Conservation (phyloP, 2,329 filamentous ascomycete species). For the Trichocomaceae sp. region DNA sequence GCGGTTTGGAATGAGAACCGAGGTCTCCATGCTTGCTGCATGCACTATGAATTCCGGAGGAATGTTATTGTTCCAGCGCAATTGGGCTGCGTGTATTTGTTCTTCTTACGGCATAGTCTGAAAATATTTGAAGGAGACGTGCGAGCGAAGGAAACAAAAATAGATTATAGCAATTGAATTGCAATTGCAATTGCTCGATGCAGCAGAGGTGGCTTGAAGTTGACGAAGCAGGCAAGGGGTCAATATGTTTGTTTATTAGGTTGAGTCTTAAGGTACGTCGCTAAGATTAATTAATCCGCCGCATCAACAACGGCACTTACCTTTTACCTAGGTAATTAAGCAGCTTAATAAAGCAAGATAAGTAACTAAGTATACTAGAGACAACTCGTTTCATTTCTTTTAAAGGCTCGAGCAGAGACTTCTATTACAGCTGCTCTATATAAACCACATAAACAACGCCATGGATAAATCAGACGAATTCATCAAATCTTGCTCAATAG, state of each 20-base stretch:
- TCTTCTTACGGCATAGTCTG: slow-evolving; percentile 5
- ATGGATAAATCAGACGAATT: not conserved
- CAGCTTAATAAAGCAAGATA: no score
- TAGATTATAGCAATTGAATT: not conserved
- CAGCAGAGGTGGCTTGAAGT: not conserved
- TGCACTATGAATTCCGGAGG: not conserved
- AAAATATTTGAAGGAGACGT: not conserved
- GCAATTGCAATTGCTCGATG: not conserved
- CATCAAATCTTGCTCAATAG: slow-evolving; percentile 32
- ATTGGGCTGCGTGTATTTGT: not conserved
- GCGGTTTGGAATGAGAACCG: slow-evolving; percentile 10
- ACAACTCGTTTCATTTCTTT: no score
- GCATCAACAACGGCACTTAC: not conserved
- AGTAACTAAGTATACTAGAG: no score
- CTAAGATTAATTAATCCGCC: not conserved
- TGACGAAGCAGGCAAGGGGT: slow-evolving; percentile 1
- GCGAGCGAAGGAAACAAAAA: not conserved
- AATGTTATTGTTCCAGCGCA: slow-evolving; percentile 6
- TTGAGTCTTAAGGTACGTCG: not conserved
- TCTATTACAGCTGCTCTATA: slow-evolving; percentile 13
- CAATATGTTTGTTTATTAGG: no score
- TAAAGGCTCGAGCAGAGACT: no score
- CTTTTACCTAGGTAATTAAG: no score
- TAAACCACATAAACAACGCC: not conserved
- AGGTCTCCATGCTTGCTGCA: slow-evolving; percentile 7